A percentile compares a stretch with the other conserved stretches of the same genome.
phyloP scores from a whole-genome alignment of 768 basidiomycete genomes.

The Lactifluus volemus region DNA sequence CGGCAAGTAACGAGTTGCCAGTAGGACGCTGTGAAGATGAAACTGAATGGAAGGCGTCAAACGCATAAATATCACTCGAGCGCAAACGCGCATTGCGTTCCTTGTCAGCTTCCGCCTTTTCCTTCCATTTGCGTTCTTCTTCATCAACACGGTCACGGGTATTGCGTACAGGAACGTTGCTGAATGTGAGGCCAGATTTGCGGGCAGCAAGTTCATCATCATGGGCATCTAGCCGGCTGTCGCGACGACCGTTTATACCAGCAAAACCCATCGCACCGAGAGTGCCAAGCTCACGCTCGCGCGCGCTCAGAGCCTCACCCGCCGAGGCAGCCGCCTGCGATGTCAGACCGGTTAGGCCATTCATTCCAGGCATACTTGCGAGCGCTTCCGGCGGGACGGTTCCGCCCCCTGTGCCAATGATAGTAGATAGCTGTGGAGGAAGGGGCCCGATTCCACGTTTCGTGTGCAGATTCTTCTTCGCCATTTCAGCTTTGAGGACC shows the following conservation, averaged over 20 bases:
- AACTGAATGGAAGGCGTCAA: constrained; percentile 73
- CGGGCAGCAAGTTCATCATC: constrained; percentile 44
- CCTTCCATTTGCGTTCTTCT: constrained; percentile 45
- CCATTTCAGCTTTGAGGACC: constrained; percentile 97
- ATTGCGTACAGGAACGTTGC: constrained; percentile 37
- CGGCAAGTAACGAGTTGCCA: constrained; percentile 26
- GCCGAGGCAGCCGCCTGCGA: constrained; percentile 4
- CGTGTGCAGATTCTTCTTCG: constrained; percentile 98
- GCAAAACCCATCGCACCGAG: constrained; percentile 41
- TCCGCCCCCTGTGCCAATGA: constrained; percentile 18
- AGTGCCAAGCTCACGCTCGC: constrained; percentile 41
- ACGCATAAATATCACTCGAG: constrained; percentile 41
- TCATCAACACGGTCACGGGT: constrained; percentile 57
- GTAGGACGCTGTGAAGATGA: constrained; percentile 31
- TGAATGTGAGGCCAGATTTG: constrained; percentile 32
- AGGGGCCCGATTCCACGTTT: constrained; percentile 72
- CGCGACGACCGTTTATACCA: constrained; percentile 21
- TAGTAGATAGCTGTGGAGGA: constrained; percentile 17
- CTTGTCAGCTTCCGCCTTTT: constrained; percentile 34
- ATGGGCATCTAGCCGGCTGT: constrained; percentile 25
- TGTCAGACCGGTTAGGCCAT: constrained; percentile 14
- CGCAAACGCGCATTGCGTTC: constrained; percentile 32
- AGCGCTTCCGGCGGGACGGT: constrained; percentile 17
- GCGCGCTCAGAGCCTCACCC: constrained; percentile 29
- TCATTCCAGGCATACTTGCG: constrained; percentile 25